Percentiles rank a stretch among this genome's conserved stretches.
Conservation (phyloP, 805 yeast species). For the Cyberlindnera euphorbiae region DNA sequence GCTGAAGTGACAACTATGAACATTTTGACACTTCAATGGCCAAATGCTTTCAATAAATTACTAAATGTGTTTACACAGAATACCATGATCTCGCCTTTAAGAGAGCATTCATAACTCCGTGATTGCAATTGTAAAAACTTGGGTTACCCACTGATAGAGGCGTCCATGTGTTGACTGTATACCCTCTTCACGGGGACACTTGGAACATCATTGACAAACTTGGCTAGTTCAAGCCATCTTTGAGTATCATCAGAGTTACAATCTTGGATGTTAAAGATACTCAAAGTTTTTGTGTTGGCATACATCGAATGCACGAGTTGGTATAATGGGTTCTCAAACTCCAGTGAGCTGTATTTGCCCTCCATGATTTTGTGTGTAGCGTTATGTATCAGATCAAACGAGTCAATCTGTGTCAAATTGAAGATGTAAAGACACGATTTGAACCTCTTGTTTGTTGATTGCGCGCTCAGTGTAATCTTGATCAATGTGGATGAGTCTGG, state of each 20-base stretch:
- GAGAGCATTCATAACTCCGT: too few species aligned
- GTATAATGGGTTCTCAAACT: slow-evolving; percentile 18
- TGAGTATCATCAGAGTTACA: slow-evolving; percentile 17
- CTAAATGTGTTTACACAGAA: background rate
- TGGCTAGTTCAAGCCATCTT: slow-evolving; percentile 15
- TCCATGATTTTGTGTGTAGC: slow-evolving; percentile 10
- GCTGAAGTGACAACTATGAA: too few species aligned
- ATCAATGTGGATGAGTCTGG: slow-evolving; percentile 10
- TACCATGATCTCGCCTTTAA: too few species aligned
- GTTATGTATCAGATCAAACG: slow-evolving; percentile 11
- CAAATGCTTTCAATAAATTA: too few species aligned
- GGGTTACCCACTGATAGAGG: too few species aligned
- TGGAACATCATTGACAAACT: slow-evolving; percentile 7
- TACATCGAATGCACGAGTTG: slow-evolving; percentile 23
- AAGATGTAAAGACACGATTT: slow-evolving; percentile 11
- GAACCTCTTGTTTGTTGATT: slow-evolving; percentile 8
- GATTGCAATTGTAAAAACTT: too few species aligned
- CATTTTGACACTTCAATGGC: too few species aligned
- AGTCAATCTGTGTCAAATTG: slow-evolving; percentile 12
- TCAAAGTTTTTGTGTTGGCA: slow-evolving; percentile 33
- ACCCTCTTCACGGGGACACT: slow-evolving; percentile 17
- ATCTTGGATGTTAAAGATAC: slow-evolving; percentile 28
- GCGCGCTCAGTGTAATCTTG: slow-evolving; percentile 9
- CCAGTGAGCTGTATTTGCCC: slow-evolving; percentile 11
- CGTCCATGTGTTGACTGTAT: slow-evolving; percentile 11